phyloP scores from a whole-genome alignment of 257 asterid species.

The Ilex asprella region DNA sequence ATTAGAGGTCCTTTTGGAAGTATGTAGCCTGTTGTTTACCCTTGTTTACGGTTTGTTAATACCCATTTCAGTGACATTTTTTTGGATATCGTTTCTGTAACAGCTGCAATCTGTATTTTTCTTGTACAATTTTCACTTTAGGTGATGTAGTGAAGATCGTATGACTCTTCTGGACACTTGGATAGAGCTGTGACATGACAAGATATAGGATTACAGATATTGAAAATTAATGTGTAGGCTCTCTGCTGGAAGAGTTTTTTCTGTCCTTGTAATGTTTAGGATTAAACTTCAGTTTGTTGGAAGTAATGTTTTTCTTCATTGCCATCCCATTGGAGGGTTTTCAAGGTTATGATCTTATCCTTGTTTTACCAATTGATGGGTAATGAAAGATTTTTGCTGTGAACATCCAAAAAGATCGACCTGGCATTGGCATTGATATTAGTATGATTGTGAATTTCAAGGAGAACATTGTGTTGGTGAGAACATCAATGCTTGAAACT shows the following conservation, averaged over 20 bases:
- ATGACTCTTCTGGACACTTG: conserved; percentile 7
- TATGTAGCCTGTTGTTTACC: conserved; percentile 15
- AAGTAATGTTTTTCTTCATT: too few relatives aligned
- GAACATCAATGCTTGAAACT: too few relatives aligned
- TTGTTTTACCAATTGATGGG: too few relatives aligned
- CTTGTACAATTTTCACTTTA: conserved; percentile 8
- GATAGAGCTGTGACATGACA: conserved; percentile 4
- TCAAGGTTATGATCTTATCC: too few relatives aligned
- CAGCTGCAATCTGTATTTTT: conserved; percentile 16
- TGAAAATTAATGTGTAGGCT: conserved; percentile 6
- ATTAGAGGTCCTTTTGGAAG: conserved; percentile 22
- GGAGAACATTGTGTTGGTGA: too few relatives aligned
- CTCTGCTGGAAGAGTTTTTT: neutral
- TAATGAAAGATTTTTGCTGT: too few relatives aligned
- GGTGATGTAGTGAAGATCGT: conserved; percentile 11
- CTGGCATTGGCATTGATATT: too few relatives aligned
- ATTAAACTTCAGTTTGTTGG: too few relatives aligned
- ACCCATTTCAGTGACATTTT: conserved; percentile 6
- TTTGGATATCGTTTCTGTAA: conserved; percentile 16
- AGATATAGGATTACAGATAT: conserved; percentile 10
- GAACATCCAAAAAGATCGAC: too few relatives aligned
- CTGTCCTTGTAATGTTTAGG: conserved; percentile 1
- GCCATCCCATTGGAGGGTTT: too few relatives aligned
- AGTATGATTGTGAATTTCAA: too few relatives aligned
- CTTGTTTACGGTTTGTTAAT: conserved; percentile 19